phyloP scores from a whole-genome alignment of 2,329 filamentous ascomycete species.

The Fusarium palustre region DNA sequence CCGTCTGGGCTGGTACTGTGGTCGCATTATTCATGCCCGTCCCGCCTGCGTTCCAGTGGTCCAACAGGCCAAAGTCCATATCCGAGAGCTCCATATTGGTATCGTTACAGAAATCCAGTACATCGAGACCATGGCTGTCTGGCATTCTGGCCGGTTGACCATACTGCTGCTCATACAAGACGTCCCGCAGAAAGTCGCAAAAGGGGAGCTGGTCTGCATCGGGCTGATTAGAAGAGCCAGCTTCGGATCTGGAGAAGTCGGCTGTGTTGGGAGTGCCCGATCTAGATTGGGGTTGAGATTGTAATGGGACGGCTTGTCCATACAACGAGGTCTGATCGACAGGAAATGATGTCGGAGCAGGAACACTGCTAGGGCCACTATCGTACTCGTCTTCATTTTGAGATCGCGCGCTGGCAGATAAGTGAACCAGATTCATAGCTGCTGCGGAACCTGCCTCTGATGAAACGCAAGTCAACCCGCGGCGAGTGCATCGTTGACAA shows the following conservation, averaged over 20 bases:
- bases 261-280: conserved; percentile 40
- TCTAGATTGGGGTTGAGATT: conserved; percentile 35
- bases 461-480: conserved; percentile 59
- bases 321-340: conserved; percentile 33
- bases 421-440: conserved; percentile 58
- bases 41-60: conserved; percentile 61
- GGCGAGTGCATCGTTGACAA: conserved; percentile 62
- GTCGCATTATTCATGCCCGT: conserved; percentile 51
- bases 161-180: conserved; percentile 61
- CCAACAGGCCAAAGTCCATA: conserved; percentile 63
- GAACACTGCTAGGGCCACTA: conserved; percentile 15
- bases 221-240: conserved; percentile 30
- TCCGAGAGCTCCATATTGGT: conserved; percentile 64
- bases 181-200: conserved; percentile 63
- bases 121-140: conserved; percentile 57
- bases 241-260: conserved; percentile 35
- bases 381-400: conserved; percentile 35
- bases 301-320: conserved; percentile 24
- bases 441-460: conserved; percentile 55
- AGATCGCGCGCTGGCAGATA: conserved; percentile 54
- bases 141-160: conserved; percentile 50
- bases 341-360: conserved; percentile 15
- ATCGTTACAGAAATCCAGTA: conserved; percentile 64
- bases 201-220: conserved; percentile 57
- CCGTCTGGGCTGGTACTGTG: conserved; percentile 36